Percentiles rank a stretch among this genome's conserved stretches.
phyloP scores from a whole-genome alignment of 1,284 basidiomycete species.

The Pholiota adiposa region DNA sequence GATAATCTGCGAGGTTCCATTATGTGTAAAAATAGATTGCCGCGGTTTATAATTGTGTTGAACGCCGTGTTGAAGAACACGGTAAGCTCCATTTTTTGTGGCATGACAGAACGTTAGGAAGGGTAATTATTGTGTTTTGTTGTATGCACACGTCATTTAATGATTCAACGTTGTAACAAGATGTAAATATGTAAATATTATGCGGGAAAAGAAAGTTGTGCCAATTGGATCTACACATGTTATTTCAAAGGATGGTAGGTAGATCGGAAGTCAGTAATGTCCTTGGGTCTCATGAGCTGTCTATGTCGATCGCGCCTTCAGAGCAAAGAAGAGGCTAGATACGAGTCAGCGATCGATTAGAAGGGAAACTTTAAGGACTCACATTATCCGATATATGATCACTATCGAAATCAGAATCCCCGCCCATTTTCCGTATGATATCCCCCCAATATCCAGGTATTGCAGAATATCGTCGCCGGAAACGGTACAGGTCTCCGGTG shows the following conservation, averaged over 20 bases:
- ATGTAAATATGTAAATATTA: not conserved
- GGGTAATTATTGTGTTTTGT: not conserved
- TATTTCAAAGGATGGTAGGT: no score
- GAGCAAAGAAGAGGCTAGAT: constrained; percentile 12
- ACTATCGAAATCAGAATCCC: constrained; percentile 39
- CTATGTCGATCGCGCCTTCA: constrained; percentile 6
- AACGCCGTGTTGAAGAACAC: not conserved
- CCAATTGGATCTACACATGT: no score
- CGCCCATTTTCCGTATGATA: constrained; percentile 42
- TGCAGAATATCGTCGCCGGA: constrained; percentile 42
- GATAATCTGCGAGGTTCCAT: not conserved
- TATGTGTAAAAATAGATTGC: not conserved
- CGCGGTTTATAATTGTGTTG: not conserved
- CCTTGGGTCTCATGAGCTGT: not conserved
- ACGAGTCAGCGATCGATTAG: not conserved
- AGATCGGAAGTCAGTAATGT: not conserved
- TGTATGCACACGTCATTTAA: not conserved
- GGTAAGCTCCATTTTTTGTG: not conserved
- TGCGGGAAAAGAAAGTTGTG: no score
- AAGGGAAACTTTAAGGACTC: constrained; percentile 17
- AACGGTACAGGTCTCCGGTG: constrained; percentile 40
- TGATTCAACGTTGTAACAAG: not conserved
- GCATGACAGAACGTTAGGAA: not conserved
- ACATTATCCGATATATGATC: constrained; percentile 40
- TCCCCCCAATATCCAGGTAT: constrained; percentile 40